Evolutionary conservation across 768 basidiomycete genomes (phyloP).

Genomic region (Clitopilus hobsonii): DNA sequence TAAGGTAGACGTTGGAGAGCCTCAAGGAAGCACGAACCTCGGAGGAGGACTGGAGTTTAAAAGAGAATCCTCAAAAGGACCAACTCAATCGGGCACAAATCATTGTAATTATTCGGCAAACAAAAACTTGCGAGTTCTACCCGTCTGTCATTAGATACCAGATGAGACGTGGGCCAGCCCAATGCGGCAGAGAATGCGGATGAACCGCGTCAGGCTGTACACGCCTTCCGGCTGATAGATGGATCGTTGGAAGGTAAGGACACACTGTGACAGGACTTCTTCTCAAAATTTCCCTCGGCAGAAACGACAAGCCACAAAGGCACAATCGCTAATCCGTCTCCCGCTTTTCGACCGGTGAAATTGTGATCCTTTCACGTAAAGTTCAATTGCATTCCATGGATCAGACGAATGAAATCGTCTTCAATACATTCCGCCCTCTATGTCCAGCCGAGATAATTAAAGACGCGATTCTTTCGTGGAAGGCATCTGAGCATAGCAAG

Average conservation of each 20-base stretch:
- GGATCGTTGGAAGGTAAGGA: constrained; percentile 14
- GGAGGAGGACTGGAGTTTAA: constrained; percentile 28
- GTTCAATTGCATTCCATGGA: neutral
- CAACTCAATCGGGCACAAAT: constrained; percentile 25
- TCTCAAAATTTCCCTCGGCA: constrained; percentile 20
- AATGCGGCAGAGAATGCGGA: constrained; percentile 25
- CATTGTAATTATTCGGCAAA: constrained; percentile 21
- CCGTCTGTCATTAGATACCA: constrained; percentile 14
- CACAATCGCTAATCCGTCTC: neutral
- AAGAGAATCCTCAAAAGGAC: constrained; percentile 24
- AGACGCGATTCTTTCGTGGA: too few species aligned
- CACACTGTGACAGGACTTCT: constrained; percentile 15
- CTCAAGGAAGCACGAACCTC: constrained; percentile 20
- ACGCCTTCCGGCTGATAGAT: constrained; percentile 11
- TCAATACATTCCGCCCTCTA: neutral
- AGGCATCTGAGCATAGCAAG: too few species aligned
- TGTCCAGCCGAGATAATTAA: neutral
- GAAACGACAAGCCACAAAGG: neutral
- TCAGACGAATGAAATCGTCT: neutral
- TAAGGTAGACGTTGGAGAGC: constrained; percentile 26
- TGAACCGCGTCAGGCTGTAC: constrained; percentile 19
- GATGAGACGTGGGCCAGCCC: constrained; percentile 19
- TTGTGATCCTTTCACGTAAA: neutral
- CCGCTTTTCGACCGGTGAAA: neutral
- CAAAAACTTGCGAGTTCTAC: constrained; percentile 19